These are phyloP conservation scores for Ajuga chamaepitys DNA, from an alignment of 257 asterid genomes.

Conservation along the genomic window DNA sequence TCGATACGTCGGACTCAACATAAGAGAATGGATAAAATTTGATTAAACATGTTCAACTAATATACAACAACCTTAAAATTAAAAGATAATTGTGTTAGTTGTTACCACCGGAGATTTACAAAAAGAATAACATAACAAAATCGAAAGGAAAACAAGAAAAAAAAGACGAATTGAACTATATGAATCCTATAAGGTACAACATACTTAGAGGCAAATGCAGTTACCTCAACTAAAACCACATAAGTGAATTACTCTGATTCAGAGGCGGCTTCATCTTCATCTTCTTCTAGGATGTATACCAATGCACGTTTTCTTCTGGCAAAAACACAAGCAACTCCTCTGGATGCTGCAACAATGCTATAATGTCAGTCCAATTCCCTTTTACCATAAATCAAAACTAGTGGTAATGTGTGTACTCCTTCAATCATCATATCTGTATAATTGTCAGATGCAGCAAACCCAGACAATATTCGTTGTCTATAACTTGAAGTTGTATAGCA, in stretches of 20 bases:
- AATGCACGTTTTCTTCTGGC: conserved; percentile 76
- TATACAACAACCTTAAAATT: no score
- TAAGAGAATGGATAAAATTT: no score
- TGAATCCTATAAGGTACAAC: background rate
- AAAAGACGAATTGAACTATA: no score
- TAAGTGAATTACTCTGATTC: conserved; percentile 47
- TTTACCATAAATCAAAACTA: conserved; percentile 4
- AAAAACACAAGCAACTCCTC: conserved; percentile 92
- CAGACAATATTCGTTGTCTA: background rate
- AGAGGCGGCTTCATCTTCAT: conserved; percentile 74
- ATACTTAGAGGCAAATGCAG: background rate
- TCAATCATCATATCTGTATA: background rate
- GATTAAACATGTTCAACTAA: no score
- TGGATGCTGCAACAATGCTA: conserved; percentile 54
- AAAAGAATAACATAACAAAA: no score
- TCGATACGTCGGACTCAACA: no score
- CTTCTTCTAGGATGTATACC: conserved; percentile 94
- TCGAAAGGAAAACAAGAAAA: no score
- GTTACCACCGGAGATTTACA: no score
- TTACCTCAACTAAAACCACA: background rate
- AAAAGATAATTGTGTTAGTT: no score
- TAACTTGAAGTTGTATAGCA: background rate
- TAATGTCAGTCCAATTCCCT: conserved; percentile 10
- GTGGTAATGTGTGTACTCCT: no score
- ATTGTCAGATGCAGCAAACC: background rate